Evolutionary conservation across 352 stramenopile genomes (phyloP).

Genomic region (Globisporangium orthogonon): DNA sequence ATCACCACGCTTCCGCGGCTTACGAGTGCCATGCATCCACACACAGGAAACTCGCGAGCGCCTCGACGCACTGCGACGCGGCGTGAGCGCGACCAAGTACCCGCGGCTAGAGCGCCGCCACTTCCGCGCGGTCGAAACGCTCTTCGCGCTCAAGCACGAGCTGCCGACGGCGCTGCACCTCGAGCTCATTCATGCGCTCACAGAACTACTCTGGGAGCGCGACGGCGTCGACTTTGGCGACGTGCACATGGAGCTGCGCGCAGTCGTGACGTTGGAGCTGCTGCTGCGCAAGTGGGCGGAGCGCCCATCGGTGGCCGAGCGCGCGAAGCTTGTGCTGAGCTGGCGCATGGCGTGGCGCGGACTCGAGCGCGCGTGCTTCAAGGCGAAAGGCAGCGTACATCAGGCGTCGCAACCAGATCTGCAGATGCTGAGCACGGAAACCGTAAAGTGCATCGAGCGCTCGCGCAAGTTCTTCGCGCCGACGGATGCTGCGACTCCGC

Average conservation of each 20-base stretch:
- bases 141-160: constrained; percentile 61
- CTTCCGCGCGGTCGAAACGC: constrained; percentile 49
- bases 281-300: constrained; percentile 59
- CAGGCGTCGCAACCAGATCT: constrained; percentile 33
- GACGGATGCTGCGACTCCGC: constrained; percentile 15
- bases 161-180: constrained; percentile 32
- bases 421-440: constrained; percentile 26
- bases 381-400: constrained; percentile 21
- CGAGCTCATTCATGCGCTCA: constrained; percentile 38
- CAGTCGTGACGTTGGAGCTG: constrained; percentile 27
- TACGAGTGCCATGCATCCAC: background rate
- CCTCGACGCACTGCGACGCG: constrained; percentile 22
- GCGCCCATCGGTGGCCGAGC: constrained; percentile 9
- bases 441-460: constrained; percentile 43
- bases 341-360: constrained; percentile 37
- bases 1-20: too few species aligned
- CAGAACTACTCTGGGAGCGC: constrained; percentile 38
- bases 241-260: constrained; percentile 48
- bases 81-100: background rate
- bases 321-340: constrained; percentile 22
- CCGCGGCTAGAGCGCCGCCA: constrained; percentile 19
- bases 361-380: constrained; percentile 53
- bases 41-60: constrained; percentile 30
- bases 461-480: constrained; percentile 39
- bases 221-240: constrained; percentile 35